A percentile compares a stretch with the other conserved stretches of the same genome.
Evolutionary conservation across 345 rosid species (phyloP).

Genomic region (Arabis alpina): DNA sequence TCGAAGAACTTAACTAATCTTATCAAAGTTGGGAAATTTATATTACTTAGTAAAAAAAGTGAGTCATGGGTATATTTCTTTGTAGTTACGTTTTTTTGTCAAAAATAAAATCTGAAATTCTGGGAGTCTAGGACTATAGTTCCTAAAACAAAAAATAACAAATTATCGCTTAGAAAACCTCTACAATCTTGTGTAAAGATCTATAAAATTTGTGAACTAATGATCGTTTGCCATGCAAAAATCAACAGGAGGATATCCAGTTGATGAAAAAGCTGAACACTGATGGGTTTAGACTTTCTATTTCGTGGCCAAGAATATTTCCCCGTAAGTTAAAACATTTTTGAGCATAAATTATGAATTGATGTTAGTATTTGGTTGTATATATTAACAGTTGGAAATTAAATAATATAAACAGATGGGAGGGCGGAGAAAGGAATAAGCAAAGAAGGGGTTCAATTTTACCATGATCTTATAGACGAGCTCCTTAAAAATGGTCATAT

Average conservation of each 20-base stretch:
- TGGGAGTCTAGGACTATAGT: too few relatives aligned
- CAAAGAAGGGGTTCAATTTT: slow-evolving; percentile 47
- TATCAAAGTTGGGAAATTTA: not conserved
- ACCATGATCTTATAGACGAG: slow-evolving; percentile 56
- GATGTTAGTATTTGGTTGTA: not conserved
- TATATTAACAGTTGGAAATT: not conserved
- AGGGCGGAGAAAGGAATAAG: slow-evolving; percentile 45
- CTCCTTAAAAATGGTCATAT: slow-evolving; percentile 45
- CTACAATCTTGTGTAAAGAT: not conserved
- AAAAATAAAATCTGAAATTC: too few relatives aligned
- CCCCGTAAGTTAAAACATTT: slow-evolving; percentile 43
- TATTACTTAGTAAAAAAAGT: not conserved
- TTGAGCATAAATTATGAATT: not conserved
- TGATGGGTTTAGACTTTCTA: slow-evolving; percentile 50
- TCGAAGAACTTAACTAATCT: not conserved
- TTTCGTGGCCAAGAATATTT: slow-evolving; percentile 53
- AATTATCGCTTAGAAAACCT: not conserved
- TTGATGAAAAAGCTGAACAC: slow-evolving; percentile 47
- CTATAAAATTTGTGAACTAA: not conserved
- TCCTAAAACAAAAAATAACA: too few relatives aligned
- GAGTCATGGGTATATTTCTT: not conserved
- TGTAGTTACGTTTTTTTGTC: too few relatives aligned
- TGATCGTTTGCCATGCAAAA: slow-evolving; percentile 5
- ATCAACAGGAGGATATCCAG: slow-evolving; percentile 47
- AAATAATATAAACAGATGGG: slow-evolving; percentile 32